A percentile compares a stretch with the other conserved stretches of the same genome.
phyloP scores from a whole-genome alignment of 495 filamentous ascomycete species.

The Xylaria bambusicola region DNA sequence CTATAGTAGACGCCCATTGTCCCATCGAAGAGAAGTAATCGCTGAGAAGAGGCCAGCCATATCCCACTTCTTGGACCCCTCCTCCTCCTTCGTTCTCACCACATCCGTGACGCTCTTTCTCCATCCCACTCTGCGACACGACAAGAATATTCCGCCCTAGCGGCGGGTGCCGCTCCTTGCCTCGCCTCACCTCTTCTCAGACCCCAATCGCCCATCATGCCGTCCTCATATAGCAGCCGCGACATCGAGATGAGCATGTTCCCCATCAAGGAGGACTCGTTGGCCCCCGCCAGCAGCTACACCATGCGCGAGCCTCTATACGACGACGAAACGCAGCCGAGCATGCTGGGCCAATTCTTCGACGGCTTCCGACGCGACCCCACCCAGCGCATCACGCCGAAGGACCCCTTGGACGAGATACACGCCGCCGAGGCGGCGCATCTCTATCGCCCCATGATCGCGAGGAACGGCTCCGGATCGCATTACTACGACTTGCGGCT shows the following conservation, averaged over 20 bases:
- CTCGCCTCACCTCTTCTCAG: not conserved
- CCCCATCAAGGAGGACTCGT: constrained; percentile 42
- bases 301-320: constrained; percentile 44
- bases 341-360: constrained; percentile 53
- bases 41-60: too few species aligned
- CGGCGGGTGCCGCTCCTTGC: constrained; percentile 13
- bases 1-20: not conserved
- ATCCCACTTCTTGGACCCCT: not conserved
- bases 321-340: constrained; percentile 27
- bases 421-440: constrained; percentile 29
- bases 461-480: constrained; percentile 18
- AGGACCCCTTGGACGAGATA: constrained; percentile 54
- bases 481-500: constrained; percentile 72
- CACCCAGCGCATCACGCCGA: constrained; percentile 60
- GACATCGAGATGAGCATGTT: constrained; percentile 42
- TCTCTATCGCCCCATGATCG: constrained; percentile 26
- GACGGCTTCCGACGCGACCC: constrained; percentile 87
- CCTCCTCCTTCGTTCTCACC: not conserved
- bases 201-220: constrained; percentile 23
- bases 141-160: constrained; percentile 10
- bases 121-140: constrained; percentile 2
- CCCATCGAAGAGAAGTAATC: not conserved
- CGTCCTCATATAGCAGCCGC: constrained; percentile 28
- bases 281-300: constrained; percentile 41
- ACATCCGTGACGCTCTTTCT: not conserved